These are phyloP conservation scores for Quercus suber DNA, from an alignment of 306 rosid genomes.

Conservation along the genomic window DNA sequence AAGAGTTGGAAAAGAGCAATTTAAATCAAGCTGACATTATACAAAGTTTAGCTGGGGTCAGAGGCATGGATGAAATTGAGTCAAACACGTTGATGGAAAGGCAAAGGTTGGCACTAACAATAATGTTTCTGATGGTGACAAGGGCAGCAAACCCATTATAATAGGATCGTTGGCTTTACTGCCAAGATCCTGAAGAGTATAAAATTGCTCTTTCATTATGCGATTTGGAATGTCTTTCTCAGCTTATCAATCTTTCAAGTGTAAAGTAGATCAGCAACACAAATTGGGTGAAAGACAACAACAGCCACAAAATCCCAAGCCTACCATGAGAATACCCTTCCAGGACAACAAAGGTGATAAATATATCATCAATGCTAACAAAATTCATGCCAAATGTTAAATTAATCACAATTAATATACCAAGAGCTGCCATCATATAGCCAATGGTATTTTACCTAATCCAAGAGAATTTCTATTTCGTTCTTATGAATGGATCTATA, in stretches of 20 bases:
- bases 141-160: not conserved
- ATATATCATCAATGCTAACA: too few species aligned
- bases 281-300: not conserved
- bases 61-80: not conserved
- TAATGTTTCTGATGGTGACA: not conserved
- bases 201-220: not conserved
- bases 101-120: not conserved
- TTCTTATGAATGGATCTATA: not conserved
- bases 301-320: not conserved
- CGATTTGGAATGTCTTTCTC: not conserved
- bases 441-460: not conserved
- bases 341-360: not conserved
- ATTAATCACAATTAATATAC: too few species aligned
- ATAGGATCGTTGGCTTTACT: not conserved
- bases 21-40: not conserved
- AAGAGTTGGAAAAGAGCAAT: not conserved
- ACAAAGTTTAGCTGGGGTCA: not conserved
- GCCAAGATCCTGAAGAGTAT: not conserved
- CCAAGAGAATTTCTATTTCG: not conserved
- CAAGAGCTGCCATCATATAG: not conserved
- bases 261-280: not conserved
- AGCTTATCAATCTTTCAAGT: not conserved
- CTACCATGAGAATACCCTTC: not conserved
- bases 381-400: too few species aligned
- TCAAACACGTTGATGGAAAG: not conserved